Percentiles rank a stretch among this genome's conserved stretches.
Evolutionary conservation across 176 grass and related monocot species (phyloP).

Genomic region (Elaeis guineensis): DNA sequence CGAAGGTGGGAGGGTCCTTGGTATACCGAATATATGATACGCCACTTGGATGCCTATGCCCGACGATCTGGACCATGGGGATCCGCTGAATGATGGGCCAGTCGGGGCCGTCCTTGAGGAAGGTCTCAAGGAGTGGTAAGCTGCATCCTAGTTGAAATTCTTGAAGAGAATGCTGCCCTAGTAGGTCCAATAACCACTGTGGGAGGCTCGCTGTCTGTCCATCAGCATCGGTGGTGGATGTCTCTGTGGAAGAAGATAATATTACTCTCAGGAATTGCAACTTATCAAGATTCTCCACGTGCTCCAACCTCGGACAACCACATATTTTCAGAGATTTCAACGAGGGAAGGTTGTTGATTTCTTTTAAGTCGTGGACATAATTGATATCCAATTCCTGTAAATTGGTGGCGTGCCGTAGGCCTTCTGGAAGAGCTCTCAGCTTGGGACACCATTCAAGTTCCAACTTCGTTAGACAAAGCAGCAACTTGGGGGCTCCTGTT

Average conservation of each 20-base stretch:
- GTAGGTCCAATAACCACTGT: slow-evolving; percentile 49
- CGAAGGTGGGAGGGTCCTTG: slow-evolving; percentile 21
- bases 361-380: background rate
- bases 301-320: slow-evolving; percentile 57
- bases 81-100: slow-evolving; percentile 35
- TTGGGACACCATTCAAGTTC: too few species aligned
- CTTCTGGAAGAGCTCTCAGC: too few species aligned
- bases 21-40: slow-evolving; percentile 53
- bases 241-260: too few species aligned
- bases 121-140: slow-evolving; percentile 54
- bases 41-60: background rate
- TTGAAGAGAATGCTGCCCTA: too few species aligned
- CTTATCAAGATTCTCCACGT: slow-evolving; percentile 41
- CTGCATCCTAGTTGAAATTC: slow-evolving; percentile 43
- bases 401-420: slow-evolving; percentile 1
- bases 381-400: background rate
- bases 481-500: too few species aligned
- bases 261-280: slow-evolving; percentile 21
- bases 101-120: slow-evolving; percentile 60
- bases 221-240: background rate
- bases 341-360: slow-evolving; percentile 15
- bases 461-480: too few species aligned
- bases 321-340: slow-evolving; percentile 36
- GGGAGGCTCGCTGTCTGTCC: slow-evolving; percentile 75
- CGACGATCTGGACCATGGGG: too few species aligned